Evolutionary conservation across 2,329 filamentous ascomycete species (phyloP).

Genomic region (Atkinsonella texensis): DNA sequence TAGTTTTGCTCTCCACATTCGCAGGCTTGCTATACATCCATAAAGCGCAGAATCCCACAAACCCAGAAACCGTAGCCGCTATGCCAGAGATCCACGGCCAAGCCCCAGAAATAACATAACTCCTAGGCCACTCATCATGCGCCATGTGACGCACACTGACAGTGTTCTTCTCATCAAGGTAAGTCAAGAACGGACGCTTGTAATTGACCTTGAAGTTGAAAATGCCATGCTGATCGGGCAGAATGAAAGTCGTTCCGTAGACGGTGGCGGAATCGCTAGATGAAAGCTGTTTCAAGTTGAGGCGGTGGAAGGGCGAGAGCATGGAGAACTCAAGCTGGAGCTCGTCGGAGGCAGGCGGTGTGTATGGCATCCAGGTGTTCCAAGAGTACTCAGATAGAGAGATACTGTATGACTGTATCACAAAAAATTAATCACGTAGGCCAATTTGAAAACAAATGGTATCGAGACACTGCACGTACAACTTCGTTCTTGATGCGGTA

Average conservation of each 20-base stretch:
- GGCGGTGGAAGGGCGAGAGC: constrained; percentile 93
- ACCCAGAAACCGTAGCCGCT: constrained; percentile 70
- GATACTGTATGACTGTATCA: constrained; percentile 63
- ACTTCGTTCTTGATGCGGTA: constrained; percentile 97
- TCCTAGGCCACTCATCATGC: constrained; percentile 91
- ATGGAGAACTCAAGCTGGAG: constrained; percentile 97
- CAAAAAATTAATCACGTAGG: not conserved
- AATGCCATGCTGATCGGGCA: constrained; percentile 96
- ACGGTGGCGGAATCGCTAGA: constrained; percentile 56
- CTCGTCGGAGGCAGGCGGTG: constrained; percentile 54
- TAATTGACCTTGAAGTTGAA: constrained; percentile 98
- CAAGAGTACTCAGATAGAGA: constrained; percentile 76
- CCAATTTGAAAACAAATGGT: not conserved
- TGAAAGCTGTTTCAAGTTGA: constrained; percentile 48
- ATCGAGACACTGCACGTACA: constrained; percentile 44
- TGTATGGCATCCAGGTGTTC: constrained; percentile 65
- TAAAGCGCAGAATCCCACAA: constrained; percentile 70
- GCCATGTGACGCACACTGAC: constrained; percentile 94
- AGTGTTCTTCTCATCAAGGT: constrained; percentile 85
- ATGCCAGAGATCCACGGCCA: constrained; percentile 94
- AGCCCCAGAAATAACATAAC: constrained; percentile 77
- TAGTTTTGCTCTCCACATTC: constrained; percentile 15
- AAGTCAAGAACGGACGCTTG: constrained; percentile 84
- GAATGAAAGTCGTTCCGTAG: constrained; percentile 63
- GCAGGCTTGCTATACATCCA: constrained; percentile 65